A percentile compares a stretch with the other conserved stretches of the same genome.
Evolutionary conservation across 169 alveolate species (phyloP).

Genomic region (Babesia divergens): DNA sequence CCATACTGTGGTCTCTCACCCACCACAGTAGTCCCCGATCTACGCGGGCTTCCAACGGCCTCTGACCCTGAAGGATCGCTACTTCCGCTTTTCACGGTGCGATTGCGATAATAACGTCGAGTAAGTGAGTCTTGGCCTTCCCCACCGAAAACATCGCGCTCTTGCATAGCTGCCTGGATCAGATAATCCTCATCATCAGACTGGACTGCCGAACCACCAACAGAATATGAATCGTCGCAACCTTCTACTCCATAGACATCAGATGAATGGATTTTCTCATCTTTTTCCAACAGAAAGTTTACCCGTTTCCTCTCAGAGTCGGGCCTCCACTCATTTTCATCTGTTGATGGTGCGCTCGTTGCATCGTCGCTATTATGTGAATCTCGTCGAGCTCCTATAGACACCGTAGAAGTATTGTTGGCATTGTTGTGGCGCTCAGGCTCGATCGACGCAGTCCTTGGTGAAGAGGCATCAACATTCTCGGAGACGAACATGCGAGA

Average conservation of each 20-base stretch:
- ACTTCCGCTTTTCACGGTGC: slow-evolving; percentile 7
- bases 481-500: too few relatives aligned
- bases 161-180: slow-evolving; percentile 39
- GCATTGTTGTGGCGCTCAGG: too few relatives aligned
- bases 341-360: too few relatives aligned
- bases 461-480: too few relatives aligned
- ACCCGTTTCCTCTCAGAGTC: too few relatives aligned
- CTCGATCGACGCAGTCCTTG: too few relatives aligned
- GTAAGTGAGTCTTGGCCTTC: slow-evolving; percentile 21
- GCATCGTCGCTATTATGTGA: too few relatives aligned
- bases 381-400: too few relatives aligned
- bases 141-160: slow-evolving; percentile 46
- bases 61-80: background rate
- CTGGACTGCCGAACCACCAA: background rate
- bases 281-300: background rate
- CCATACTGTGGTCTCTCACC: background rate
- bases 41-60: background rate
- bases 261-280: background rate
- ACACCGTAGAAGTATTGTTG: too few relatives aligned
- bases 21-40: background rate
- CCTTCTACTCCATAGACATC: background rate
- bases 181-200: slow-evolving; percentile 46
- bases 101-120: slow-evolving; percentile 45
- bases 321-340: too few relatives aligned
- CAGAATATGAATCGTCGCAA: too few relatives aligned